Conservation (phyloP, 768 basidiomycete species). For the Harrya chromipes region DNA sequence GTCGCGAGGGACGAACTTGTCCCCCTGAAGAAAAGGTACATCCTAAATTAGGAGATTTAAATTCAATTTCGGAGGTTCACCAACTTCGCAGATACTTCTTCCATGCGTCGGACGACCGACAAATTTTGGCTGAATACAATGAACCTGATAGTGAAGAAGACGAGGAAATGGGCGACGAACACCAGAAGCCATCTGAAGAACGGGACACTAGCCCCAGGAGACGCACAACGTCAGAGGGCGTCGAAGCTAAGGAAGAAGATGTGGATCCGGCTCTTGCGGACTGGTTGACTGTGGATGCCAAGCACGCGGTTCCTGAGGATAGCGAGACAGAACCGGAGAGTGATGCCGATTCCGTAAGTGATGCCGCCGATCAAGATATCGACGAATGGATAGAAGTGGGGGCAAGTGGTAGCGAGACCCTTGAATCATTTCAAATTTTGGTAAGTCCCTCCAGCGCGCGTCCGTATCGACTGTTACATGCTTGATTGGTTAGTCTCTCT, state of each 20-base stretch:
- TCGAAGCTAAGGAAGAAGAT: constrained; percentile 29
- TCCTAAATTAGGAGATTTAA: not conserved
- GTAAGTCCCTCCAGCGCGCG: not conserved
- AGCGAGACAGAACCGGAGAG: constrained; percentile 54
- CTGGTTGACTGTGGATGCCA: constrained; percentile 57
- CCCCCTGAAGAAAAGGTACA: constrained; percentile 67
- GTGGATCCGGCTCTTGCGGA: constrained; percentile 51
- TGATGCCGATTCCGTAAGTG: constrained; percentile 69
- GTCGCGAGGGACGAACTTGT: constrained; percentile 53
- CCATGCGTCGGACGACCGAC: constrained; percentile 57
- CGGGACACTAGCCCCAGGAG: constrained; percentile 11
- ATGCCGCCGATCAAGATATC: constrained; percentile 41
- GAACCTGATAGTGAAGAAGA: constrained; percentile 38
- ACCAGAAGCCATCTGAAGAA: constrained; percentile 11
- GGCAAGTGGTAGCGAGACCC: constrained; percentile 17
- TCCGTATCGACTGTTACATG: not conserved
- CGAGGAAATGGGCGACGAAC: constrained; percentile 15
- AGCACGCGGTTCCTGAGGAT: constrained; percentile 22
- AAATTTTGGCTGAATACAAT: constrained; percentile 49
- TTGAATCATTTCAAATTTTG: constrained; percentile 18
- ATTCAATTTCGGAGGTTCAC: not conserved
- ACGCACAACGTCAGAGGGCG: not conserved
- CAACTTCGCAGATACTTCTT: constrained; percentile 64
- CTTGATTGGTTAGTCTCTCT: constrained; percentile 8
- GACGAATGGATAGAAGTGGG: constrained; percentile 41